Evolutionary conservation across 2,329 filamentous ascomycete species (phyloP).

Genomic region (Fusarium virguliforme): DNA sequence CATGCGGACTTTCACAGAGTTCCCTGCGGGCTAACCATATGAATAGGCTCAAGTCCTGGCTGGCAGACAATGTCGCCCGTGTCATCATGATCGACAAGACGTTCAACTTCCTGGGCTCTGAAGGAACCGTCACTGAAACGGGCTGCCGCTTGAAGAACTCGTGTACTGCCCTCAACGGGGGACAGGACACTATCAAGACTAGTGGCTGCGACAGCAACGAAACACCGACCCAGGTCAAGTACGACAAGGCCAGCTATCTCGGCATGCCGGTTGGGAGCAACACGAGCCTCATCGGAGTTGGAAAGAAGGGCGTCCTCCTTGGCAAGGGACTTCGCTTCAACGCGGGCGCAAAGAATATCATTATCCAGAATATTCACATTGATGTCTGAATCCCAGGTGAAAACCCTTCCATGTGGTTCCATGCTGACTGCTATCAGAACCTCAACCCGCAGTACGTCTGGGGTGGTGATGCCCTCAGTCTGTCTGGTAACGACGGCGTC

Average conservation of each 20-base stretch:
- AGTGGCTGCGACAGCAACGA: slow-evolving; percentile 36
- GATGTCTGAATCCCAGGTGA: not conserved
- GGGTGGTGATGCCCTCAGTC: slow-evolving; percentile 57
- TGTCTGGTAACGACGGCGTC: slow-evolving; percentile 54
- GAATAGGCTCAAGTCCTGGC: slow-evolving; percentile 6
- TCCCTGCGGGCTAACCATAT: not conserved
- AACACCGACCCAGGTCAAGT: slow-evolving; percentile 39
- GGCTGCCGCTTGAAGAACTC: slow-evolving; percentile 41
- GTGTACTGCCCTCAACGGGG: slow-evolving; percentile 40
- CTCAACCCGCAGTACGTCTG: slow-evolving; percentile 57
- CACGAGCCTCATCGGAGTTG: slow-evolving; percentile 60
- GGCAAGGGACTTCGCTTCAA: slow-evolving; percentile 59
- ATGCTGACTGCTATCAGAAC: slow-evolving; percentile 24
- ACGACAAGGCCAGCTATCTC: slow-evolving; percentile 53
- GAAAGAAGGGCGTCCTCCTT: slow-evolving; percentile 56
- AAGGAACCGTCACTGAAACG: slow-evolving; percentile 38
- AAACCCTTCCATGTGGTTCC: too few relatives aligned
- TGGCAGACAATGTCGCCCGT: slow-evolving; percentile 38
- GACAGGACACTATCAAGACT: slow-evolving; percentile 42
- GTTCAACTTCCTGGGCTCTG: slow-evolving; percentile 47
- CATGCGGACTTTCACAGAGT: too few relatives aligned
- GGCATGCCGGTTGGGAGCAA: slow-evolving; percentile 55
- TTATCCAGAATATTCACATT: slow-evolving; percentile 58
- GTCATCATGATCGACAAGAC: slow-evolving; percentile 56
- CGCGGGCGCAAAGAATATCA: slow-evolving; percentile 53